Percentiles rank a stretch among this genome's conserved stretches.
Conservation (phyloP, 2,329 filamentous ascomycete genomes). For the Trichoderma sp. region DNA sequence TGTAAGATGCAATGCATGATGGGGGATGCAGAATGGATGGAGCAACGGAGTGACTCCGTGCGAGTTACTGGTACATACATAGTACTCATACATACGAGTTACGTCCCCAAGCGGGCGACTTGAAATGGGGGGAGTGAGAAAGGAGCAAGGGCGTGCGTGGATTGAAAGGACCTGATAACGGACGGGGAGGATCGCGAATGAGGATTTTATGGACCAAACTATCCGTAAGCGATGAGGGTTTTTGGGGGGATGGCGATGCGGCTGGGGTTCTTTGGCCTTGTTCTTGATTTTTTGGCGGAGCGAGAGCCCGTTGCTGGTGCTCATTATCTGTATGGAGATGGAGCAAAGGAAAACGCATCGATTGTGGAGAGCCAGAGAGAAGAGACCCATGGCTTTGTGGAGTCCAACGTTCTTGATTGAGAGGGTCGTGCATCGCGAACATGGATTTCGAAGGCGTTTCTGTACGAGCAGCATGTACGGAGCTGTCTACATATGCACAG, state of each 20-base stretch:
- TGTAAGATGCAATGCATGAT: background rate
- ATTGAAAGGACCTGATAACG: background rate
- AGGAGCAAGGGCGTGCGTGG: background rate
- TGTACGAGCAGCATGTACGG: background rate
- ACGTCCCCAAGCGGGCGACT: background rate
- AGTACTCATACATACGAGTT: background rate
- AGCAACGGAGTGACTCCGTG: background rate
- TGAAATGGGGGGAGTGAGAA: background rate
- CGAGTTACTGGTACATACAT: background rate
- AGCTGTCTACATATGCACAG: background rate
- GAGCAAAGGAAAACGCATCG: background rate
- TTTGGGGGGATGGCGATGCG: background rate
- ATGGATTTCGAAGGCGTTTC: background rate
- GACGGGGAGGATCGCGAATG: background rate
- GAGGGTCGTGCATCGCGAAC: constrained; percentile 14
- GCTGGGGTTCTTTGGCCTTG: background rate
- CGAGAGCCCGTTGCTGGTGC: background rate
- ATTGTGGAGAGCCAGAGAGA: background rate
- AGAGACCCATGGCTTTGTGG: constrained; percentile 2
- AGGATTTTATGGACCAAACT: background rate
- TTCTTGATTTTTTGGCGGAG: background rate
- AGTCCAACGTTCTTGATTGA: constrained; percentile 8
- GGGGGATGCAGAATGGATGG: background rate
- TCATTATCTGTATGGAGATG: background rate
- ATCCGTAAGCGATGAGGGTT: constrained; percentile 2